Evolutionary conservation across 2,329 filamentous ascomycete species (phyloP), one percentile per base, ranked within the genome.

Genomic region (Emmonsiellopsis sp.): DNA sequence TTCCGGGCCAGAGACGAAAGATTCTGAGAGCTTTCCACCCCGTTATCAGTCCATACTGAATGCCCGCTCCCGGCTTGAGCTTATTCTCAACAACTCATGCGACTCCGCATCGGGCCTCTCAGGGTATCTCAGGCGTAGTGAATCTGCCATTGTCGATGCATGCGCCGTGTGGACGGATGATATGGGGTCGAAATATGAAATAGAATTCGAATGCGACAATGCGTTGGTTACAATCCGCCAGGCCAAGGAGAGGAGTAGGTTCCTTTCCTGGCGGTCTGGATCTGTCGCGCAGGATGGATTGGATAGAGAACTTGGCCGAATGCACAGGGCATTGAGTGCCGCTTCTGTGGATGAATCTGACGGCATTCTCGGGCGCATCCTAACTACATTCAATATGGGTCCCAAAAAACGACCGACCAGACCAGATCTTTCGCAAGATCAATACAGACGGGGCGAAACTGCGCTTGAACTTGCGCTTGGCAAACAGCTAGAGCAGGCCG

Each of bases 191-290:
- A 52, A 45, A 26, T 40, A 46, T 30, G 50, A 52, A 31, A 4
- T 52, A 38, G 40, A 44, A 44, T 52, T 52, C 50, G 50, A 52
- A 26, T 52, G 50, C 32, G n/a, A 52, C 16, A 26, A 37, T 26
- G 32, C 50, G 26, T 37, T 52, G 30, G 31, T 43, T 51, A 37
- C 26, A 15, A 43, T 51, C 32, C 49, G 30, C 26, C 37, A 51
- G 15, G 49, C 49, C 8, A 51, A 30, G 34, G 49, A 51, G 34
- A n/a, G 26, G 15, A 32, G n/a, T 34, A 15, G 31, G 11, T 41
- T 20, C n/a, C 49, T 51, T 30, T 34, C 8, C 15, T 34, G 49
- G 37, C 37, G 32, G 7, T 30, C 15, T 43, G 40, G 31, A 5
- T 43, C 40, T 7, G 47, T 41, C 32, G 31, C 40, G 20, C 32